Base-by-base conservation (phyloP, 2,329 filamentous ascomycete species). In the Metarhizium guizhouense region DNA sequence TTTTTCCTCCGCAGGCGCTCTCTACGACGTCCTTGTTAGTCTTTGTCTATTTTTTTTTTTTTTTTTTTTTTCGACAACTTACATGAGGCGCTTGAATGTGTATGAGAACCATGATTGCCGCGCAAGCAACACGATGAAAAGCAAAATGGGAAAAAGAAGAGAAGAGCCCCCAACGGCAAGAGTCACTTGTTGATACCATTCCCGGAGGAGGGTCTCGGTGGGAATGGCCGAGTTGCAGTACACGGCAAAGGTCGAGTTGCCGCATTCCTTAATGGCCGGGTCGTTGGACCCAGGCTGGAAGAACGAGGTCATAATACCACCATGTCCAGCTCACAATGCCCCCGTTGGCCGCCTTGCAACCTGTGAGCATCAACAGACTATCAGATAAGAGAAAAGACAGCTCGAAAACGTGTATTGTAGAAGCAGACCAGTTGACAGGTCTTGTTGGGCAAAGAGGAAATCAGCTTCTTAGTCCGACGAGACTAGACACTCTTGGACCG, bases 291-390 rank as follows among this genome's bases (percentile, higher is more conserved):
- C 58, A 18, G 66, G 67, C 57, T 66, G 68, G 54, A 69, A 67
- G 57, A 69, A 69, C 3, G 67, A 70, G n/a, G 68, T 64, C 68
- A 70, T 71, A 34, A 52, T 54, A 43, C 10, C 14, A 52, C 42
- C 36, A 57, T 52, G 50, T 38, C 40, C n/a, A 53, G 30, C 16
- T n/a, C 7, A 32, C 34, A 43, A 52, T 3, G 38, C 38, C 14
- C 38, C 11, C 14, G 5, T 5, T 16, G 38, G 38, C 38, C 13
- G 11, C 25, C 25, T 34, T 34, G 7, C 32, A 34, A 10, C 7
- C 6, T 34, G 10, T 11, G 32, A 34, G 10, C 32, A 11, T 34
- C 32, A 34, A 34, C 10, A 34, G 32, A 8, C 32, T 3, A 25
- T 25, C 4, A 25, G 25, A 25, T 25, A 4, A 25, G 25, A 25